These are phyloP conservation scores for Pestalotiopsis fici DNA, from an alignment of 2,329 filamentous ascomycete genomes.

Conservation along the genomic window DNA sequence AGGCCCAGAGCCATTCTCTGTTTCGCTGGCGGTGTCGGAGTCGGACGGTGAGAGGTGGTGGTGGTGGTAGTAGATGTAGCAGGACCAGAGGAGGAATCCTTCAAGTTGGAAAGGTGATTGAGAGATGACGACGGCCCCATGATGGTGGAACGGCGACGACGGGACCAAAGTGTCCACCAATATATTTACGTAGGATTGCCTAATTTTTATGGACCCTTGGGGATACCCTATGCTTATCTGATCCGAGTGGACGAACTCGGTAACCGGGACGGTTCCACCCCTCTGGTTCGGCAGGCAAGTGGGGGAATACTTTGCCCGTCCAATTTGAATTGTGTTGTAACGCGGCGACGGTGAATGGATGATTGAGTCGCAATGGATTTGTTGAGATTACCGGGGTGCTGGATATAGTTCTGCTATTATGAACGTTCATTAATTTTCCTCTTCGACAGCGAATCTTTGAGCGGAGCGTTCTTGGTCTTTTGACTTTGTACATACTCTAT, in stretches of 20 bases:
- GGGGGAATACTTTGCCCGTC: neutral
- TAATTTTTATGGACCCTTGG: conserved; percentile 2
- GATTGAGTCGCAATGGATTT: neutral
- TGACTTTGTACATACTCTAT: too few species aligned
- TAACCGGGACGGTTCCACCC: neutral
- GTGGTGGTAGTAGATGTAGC: neutral
- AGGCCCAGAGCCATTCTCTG: conserved; percentile 42
- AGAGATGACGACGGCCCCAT: neutral
- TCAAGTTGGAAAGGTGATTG: neutral
- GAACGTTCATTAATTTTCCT: too few species aligned
- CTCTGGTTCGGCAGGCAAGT: conserved; percentile 6
- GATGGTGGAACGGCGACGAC: neutral
- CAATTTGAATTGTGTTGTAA: neutral
- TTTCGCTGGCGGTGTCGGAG: conserved; percentile 4
- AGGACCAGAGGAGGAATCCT: neutral
- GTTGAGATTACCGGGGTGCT: too few species aligned
- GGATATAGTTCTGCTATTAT: too few species aligned
- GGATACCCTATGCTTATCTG: conserved; percentile 4
- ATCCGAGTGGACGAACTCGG: conserved; percentile 5
- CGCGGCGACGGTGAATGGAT: conserved; percentile 1
- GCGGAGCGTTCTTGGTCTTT: too few species aligned
- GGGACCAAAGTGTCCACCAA: neutral
- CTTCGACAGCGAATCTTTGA: too few species aligned
- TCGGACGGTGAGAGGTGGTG: neutral
- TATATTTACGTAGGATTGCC: neutral